Conservation (phyloP, 1,139 yeast species). For the Sugiyamaella grinbergsii region DNA sequence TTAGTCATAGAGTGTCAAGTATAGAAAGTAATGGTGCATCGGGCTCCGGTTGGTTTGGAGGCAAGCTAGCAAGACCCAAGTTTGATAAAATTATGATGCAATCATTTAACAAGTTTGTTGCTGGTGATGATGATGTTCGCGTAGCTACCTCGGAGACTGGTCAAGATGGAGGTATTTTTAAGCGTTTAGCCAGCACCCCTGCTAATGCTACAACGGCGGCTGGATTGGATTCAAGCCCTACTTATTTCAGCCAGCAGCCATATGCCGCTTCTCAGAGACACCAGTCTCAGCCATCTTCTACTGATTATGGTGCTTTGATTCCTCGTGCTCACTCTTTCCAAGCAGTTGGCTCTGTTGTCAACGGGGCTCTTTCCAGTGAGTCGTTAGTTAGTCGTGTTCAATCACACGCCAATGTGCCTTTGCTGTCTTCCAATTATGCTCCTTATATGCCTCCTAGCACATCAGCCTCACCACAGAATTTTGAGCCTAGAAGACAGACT, state of each 20-base stretch:
- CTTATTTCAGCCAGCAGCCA: constrained; percentile 16
- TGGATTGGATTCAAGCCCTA: constrained; percentile 21
- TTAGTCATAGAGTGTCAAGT: constrained; percentile 31
- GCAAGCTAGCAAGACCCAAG: constrained; percentile 70
- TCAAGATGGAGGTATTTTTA: constrained; percentile 62
- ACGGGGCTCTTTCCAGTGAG: constrained; percentile 4
- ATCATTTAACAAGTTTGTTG: constrained; percentile 79
- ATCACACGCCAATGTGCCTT: constrained; percentile 17
- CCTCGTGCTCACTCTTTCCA: constrained; percentile 14
- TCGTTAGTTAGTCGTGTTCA: constrained; percentile 13
- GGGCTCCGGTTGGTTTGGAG: constrained; percentile 60
- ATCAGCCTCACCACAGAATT: background rate
- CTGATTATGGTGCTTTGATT: constrained; percentile 6
- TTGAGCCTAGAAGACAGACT: background rate
- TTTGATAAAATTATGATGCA: constrained; percentile 79
- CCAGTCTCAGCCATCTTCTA: background rate
- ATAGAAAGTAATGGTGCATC: constrained; percentile 40
- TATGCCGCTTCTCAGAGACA: constrained; percentile 11
- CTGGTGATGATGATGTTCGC: constrained; percentile 66
- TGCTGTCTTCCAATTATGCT: background rate
- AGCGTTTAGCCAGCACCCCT: constrained; percentile 52
- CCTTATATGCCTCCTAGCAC: background rate
- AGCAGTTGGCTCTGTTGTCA: constrained; percentile 6
- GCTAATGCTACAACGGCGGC: constrained; percentile 19
- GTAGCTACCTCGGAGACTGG: constrained; percentile 40